Conservation (phyloP, 1,284 basidiomycete species). For the Naganishia cerealis region DNA sequence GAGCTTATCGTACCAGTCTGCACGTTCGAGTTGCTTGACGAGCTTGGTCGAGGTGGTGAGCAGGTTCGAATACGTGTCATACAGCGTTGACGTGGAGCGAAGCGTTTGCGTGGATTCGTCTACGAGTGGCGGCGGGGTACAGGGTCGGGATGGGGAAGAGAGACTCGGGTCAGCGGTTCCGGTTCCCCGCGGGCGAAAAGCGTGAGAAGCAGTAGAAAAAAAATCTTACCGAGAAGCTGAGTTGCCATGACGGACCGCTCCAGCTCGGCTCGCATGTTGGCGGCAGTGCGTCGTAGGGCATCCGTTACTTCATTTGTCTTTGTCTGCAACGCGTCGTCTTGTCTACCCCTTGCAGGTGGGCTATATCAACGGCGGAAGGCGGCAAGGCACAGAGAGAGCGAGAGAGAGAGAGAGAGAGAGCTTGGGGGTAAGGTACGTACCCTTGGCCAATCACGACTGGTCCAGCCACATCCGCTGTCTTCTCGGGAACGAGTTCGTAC, state of each 20-base stretch:
- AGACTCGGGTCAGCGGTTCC: background rate
- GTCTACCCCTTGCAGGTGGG: constrained; percentile 19
- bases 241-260: constrained; percentile 79
- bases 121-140: constrained; percentile 44
- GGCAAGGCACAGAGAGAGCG: background rate
- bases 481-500: constrained; percentile 33
- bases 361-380: background rate
- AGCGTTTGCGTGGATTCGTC: constrained; percentile 77
- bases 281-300: constrained; percentile 76
- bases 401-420: background rate
- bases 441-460: background rate
- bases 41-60: constrained; percentile 76
- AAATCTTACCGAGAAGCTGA: constrained; percentile 73
- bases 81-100: constrained; percentile 70
- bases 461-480: background rate
- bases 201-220: constrained; percentile 1
- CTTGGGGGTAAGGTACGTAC: background rate
- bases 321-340: constrained; percentile 84
- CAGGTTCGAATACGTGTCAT: constrained; percentile 72
- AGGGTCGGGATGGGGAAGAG: background rate
- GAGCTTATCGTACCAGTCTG: constrained; percentile 87
- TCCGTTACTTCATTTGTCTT: constrained; percentile 84
- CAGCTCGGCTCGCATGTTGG: constrained; percentile 83
- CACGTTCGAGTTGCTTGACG: constrained; percentile 77
- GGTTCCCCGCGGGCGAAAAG: background rate